Evolutionary conservation across 169 alveolate genomes (phyloP), one percentile per base, ranked within the genome.

Genomic region (Toxoplasma gondii): DNA sequence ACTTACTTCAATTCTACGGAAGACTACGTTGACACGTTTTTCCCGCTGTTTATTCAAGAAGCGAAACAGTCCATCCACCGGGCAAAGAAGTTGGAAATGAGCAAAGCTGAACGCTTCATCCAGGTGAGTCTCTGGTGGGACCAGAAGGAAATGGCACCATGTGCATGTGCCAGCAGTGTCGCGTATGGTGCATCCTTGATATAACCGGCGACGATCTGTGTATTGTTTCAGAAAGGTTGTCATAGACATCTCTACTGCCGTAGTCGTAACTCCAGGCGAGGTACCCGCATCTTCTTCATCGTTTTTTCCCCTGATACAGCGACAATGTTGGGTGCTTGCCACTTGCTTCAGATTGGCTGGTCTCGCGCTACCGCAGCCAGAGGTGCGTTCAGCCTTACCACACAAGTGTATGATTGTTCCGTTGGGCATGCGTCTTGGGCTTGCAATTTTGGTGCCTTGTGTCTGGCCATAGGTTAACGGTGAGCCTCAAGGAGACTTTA

Each of bases 11-110:
- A 31, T 38, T 16, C 34, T 16, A 69, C 44, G 38, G 41, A 69
- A 58, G 88, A 81, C 36, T 94, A 94, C 91, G 90, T 88, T 29
- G 93, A 93, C 64, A 82, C 83, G 41, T 88, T 94, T n/a, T 41
- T 82, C 9, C 96, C 96, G 34, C 88, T 94, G 49, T 91, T 94
- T 86, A 82, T 88, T 24, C 91, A 88, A 45, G 96, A 94, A 93
- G 93, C 96, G 49, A 94, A 83, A 91, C 94, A 88, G 84, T 78
- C 93, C 86, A 78, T 94, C 27, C 92, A 93, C 2, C 88, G 96
- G 24, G 94, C 94, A 41, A 91, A 90, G 41, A 91, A 80, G 44
- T 67, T 91, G 69, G 96, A 94, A 53, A 58, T 93, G 88, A 87
- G 94, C 45, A 58, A 70, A 0, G 80, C 94, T 29, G 94, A 88